phyloP scores from a whole-genome alignment of 257 asterid genomes.

The Petunia secreta region DNA sequence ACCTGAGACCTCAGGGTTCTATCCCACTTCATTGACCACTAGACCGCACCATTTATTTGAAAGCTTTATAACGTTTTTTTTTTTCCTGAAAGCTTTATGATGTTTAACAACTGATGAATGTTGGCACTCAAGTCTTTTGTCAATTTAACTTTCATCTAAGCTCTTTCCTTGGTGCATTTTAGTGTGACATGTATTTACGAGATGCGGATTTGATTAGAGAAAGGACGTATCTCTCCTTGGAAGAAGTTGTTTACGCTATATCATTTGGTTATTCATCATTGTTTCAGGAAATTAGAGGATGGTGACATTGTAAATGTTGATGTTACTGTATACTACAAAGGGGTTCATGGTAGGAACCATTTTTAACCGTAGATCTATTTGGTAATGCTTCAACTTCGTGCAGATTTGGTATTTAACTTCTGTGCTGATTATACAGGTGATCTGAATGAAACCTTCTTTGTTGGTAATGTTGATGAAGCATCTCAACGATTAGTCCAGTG shows the following conservation, averaged over 20 bases:
- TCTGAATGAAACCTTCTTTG: slow-evolving; percentile 92
- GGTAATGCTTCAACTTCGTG: background rate
- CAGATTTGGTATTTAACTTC: slow-evolving; percentile 24
- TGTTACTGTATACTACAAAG: slow-evolving; percentile 82
- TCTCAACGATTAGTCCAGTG: slow-evolving; percentile 82
- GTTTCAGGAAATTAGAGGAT: slow-evolving; percentile 87
- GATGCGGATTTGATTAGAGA: background rate
- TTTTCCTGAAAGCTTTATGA: background rate
- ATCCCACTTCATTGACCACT: too few relatives aligned
- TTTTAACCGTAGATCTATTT: background rate
- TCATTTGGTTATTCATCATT: slow-evolving; percentile 26
- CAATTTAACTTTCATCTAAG: background rate
- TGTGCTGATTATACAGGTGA: slow-evolving; percentile 64
- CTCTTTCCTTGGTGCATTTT: slow-evolving; percentile 2
- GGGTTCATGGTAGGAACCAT: slow-evolving; percentile 75
- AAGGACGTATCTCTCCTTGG: background rate
- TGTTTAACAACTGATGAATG: background rate
- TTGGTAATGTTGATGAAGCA: slow-evolving; percentile 91
- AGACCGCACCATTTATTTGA: too few relatives aligned
- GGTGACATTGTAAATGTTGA: slow-evolving; percentile 98
- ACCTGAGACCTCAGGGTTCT: too few relatives aligned
- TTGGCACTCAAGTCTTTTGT: background rate
- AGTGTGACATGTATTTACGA: background rate
- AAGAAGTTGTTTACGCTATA: background rate
- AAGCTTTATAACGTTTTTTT: too few relatives aligned